These are phyloP conservation scores for Eucalyptus fibrosa DNA, from an alignment of 345 rosid species.

Conservation along the genomic window DNA sequence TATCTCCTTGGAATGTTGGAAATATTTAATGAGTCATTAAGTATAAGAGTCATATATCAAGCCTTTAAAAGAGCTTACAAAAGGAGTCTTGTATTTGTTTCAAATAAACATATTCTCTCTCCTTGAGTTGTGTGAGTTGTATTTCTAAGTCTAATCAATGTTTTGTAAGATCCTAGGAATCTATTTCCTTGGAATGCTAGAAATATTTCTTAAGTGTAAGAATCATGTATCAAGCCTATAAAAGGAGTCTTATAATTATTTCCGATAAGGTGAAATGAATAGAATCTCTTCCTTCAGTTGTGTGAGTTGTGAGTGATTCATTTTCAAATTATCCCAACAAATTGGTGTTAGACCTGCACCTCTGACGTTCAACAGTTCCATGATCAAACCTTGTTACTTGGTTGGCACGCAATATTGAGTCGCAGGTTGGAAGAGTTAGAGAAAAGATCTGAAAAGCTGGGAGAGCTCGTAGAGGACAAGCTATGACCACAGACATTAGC, in stretches of 20 bases:
- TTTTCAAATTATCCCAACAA: background rate
- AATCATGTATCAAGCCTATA: too few relatives aligned
- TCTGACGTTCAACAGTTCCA: background rate
- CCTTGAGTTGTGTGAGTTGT: too few relatives aligned
- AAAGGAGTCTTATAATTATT: too few relatives aligned
- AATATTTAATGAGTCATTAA: background rate
- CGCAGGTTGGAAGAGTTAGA: background rate
- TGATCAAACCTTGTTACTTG: background rate
- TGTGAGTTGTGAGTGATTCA: background rate
- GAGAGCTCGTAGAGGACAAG: background rate
- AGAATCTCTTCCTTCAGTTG: too few relatives aligned
- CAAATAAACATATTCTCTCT: background rate
- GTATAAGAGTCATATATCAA: background rate
- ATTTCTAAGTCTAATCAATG: too few relatives aligned
- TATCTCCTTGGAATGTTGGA: background rate
- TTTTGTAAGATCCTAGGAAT: too few relatives aligned
- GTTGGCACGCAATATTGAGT: background rate
- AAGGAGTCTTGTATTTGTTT: background rate
- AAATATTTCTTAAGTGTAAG: too few relatives aligned
- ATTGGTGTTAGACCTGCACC: too few relatives aligned
- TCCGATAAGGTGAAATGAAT: too few relatives aligned
- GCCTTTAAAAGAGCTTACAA: background rate
- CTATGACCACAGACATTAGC: background rate
- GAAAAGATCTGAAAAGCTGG: background rate
- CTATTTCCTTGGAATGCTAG: too few relatives aligned